These are phyloP conservation scores for Melanopsichium pennsylvanicum DNA, from an alignment of 1,284 basidiomycete species.

Conservation along the genomic window DNA sequence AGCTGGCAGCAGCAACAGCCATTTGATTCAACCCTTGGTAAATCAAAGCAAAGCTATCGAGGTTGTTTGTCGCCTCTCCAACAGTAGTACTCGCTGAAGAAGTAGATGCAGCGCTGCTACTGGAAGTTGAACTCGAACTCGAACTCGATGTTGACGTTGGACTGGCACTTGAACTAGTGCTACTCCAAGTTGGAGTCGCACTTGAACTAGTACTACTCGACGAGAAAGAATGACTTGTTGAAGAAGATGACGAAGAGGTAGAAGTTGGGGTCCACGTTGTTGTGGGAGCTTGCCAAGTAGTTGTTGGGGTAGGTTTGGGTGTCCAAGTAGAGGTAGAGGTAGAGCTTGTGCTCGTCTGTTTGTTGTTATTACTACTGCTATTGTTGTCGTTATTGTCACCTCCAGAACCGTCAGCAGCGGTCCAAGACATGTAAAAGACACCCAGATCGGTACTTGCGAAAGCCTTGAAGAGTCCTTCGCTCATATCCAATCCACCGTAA, in stretches of 20 bases:
- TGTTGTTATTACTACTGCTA: slow-evolving; percentile 5
- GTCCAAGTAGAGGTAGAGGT: slow-evolving; percentile 13
- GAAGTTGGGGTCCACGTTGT: slow-evolving; percentile 7
- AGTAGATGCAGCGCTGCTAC: too few relatives aligned
- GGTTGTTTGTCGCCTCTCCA: too few relatives aligned
- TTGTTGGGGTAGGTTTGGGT: slow-evolving; percentile 2
- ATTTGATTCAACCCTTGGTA: slow-evolving; percentile 38
- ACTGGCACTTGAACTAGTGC: too few relatives aligned
- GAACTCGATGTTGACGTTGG: too few relatives aligned
- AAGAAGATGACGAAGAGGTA: background rate
- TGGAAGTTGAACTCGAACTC: too few relatives aligned
- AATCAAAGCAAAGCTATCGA: slow-evolving; percentile 36
- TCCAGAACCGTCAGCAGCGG: slow-evolving; percentile 15
- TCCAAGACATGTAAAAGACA: slow-evolving; percentile 55
- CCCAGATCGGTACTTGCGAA: slow-evolving; percentile 38
- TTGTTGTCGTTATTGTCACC: slow-evolving; percentile 11
- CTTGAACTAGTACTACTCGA: too few relatives aligned
- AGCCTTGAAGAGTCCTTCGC: slow-evolving; percentile 74
- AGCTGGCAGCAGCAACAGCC: slow-evolving; percentile 33
- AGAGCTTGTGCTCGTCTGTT: slow-evolving; percentile 1
- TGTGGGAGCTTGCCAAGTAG: slow-evolving; percentile 15
- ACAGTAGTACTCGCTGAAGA: slow-evolving; percentile 1
- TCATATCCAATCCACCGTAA: slow-evolving; percentile 78
- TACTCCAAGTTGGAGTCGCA: too few relatives aligned
- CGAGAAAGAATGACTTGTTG: too few relatives aligned